Base-by-base conservation (phyloP, 164 flowering plant genomes). In the Stephania yunnanensis region DNA sequence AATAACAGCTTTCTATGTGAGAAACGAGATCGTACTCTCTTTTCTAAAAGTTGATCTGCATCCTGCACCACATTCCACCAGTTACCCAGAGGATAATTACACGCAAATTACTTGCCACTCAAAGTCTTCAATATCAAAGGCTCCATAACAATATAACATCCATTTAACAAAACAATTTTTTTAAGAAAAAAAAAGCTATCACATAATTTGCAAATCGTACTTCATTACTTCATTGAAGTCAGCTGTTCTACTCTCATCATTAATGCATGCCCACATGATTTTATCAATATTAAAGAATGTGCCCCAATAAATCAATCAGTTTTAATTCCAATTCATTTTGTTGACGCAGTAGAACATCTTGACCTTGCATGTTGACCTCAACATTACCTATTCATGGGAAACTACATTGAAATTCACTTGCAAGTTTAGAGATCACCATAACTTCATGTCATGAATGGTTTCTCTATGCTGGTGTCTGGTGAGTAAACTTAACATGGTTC, bases 31-130 rank as follows among this genome's bases (percentile, higher is more conserved):
- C 98, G 83, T 45, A 96, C 99, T 85, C 99, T 89, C 85, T 96
- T 96, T 77, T 96, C 99, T 85, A 96, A 78, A 66, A 93, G 95
- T 80, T 93, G 98, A 80, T 96, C 99, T 78, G 97, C 99, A 85
- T 96, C 99, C 99, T 95, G 87, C 80, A 81, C 20, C 42, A 66
- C 68, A 74, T 36, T 11, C 66, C 73, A 20, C 69, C 53, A 46
- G 20, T 42, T 58, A 69, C 22, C 7, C 73, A 31, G 55, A 25
- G 45, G 13, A 63, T 48, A 20, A 42, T 58, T 58, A 1, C 30
- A 68, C 45, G 31, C 52, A 46, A 46, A 10, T 50, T 45, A 11
- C 1, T 46, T 50, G 4, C 52, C 11, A 71, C 17, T 73, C 45
- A 68, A 44, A 45, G 11, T 44, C 8, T 77, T 30, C 5, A 46